Base-by-base conservation (phyloP, 805 yeast species). In the Ogataea corticis region DNA sequence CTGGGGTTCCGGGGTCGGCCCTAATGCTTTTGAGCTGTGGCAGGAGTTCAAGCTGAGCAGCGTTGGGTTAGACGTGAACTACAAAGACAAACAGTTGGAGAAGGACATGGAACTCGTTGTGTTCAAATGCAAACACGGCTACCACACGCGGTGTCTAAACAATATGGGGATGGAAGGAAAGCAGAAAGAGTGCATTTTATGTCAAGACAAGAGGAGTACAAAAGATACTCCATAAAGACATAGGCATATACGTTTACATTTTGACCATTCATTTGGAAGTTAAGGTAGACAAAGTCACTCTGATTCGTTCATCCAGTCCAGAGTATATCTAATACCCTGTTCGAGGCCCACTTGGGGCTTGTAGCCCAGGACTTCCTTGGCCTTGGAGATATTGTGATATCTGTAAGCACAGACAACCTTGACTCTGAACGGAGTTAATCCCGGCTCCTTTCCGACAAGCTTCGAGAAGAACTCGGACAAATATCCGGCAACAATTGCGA, bases 391-490 rank as follows among this genome's bases (percentile, higher is more conserved):
- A 61, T 91, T 88, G 65, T 92, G 97, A 66, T 94, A 94, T 66
- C 99, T 84, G 50, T 79, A 80, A 16, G 98, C 98, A 68, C 97
- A 89, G 11, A 91, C 91, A 44, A 92, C 82, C 52, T 81, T 85
- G 17, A 90, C 99, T 68, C 98, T 81, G 70, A 92, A 94, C 2
- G 98, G 96, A 2, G 98, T 90, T 51, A 94, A 73, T n/a, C 95
- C 95, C 2, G 97, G 87, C 61, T 89, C 96, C 65, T 87, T 88
- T 2, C 92, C 87, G 3, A 79, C 59, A 7, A 91, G 53, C 43
- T 79, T 81, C 10, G 94, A 79, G 49, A 83, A 77, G 58, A 80
- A 78, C 56, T 85, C 87, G n/a, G 96, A 80, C 33, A 89, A 65
- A 59, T 87, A 86, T 13, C 97, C 97, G 33, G 85, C 82, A 2